Base-by-base conservation (phyloP, 305 asterid species). In the Ruellia speciosa region DNA sequence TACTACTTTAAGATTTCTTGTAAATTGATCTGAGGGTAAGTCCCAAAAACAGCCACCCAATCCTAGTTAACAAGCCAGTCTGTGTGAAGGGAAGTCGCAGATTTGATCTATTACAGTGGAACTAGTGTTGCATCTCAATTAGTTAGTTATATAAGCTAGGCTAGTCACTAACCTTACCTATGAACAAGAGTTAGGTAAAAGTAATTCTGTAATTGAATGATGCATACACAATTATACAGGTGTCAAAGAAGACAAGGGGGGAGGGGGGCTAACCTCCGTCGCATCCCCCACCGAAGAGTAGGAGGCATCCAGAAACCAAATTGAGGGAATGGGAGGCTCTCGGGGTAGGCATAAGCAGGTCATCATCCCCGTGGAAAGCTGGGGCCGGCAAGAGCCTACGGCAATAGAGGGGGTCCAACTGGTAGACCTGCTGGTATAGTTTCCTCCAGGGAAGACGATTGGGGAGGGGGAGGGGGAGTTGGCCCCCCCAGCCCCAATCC, bases 271-370 rank as follows among this genome's bases (percentile, higher is more conserved):
- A 14, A 88, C 97, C 98, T 80, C 98, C 98, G 50, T 86, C 82
- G 54, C 88, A 83, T 33, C 98, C 98, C 9, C 98, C 96, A 28
- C 98, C 98, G 45, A 81, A 90, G 62, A 90, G 84, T 69, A 90
- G 70, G 60, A 90, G 75, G 66, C 78, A 85, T 1, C 93, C 96
- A 64, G 83, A 73, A 2, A 88, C 77, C 58, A 81, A 72, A 66
- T 83, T 88, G 62, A 90, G 83, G 0, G 98, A 88, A 72, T 88
- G 96, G 40, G 98, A 90, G 77, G 98, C 98, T 66, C 98, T 76
- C 13, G 98, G 90, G 11, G 62, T 62, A 0, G 98, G 96, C 17
- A 71, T 49, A 24, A 49, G 18, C 62, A n/a, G 5, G 16, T 47
- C 59, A 28, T 66, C 82, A 9, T 33, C 63, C 49, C 52, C 73